phyloP scores from a whole-genome alignment of 805 yeast species.

The Komagataella kurtzmanii region DNA sequence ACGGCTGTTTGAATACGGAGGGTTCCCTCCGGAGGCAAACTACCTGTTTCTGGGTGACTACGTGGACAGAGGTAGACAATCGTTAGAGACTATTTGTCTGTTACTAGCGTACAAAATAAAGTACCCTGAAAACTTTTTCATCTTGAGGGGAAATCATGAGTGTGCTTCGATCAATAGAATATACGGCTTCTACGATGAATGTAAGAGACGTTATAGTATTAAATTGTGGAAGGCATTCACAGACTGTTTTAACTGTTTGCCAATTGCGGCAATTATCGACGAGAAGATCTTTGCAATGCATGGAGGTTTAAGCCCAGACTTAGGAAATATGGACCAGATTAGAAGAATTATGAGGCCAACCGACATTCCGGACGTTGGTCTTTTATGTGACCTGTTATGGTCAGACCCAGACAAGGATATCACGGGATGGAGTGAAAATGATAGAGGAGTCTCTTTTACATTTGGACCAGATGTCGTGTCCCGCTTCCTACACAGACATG shows the following conservation, averaged over 20 bases:
- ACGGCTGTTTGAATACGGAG: constrained; percentile 95
- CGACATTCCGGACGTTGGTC: constrained; percentile 96
- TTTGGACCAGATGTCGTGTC: constrained; percentile 99
- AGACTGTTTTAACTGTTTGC: constrained; percentile 96
- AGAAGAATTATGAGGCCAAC: constrained; percentile 99
- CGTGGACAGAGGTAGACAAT: constrained; percentile 97
- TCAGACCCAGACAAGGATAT: constrained; percentile 98
- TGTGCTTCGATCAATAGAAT: constrained; percentile 96
- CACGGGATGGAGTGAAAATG: constrained; percentile 98
- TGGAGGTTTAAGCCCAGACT: constrained; percentile 95
- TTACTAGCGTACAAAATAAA: constrained; percentile 92
- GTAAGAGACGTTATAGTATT: constrained; percentile 95
- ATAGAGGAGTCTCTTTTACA: constrained; percentile 98
- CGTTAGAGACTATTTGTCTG: constrained; percentile 89
- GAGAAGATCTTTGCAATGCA: constrained; percentile 98
- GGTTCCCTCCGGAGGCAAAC: constrained; percentile 98
- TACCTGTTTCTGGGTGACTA: constrained; percentile 93
- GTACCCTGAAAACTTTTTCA: constrained; percentile 95
- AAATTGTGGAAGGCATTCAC: constrained; percentile 98
- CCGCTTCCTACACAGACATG: constrained; percentile 91
- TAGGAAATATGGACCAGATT: constrained; percentile 96
- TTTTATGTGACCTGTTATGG: constrained; percentile 93
- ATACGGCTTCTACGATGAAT: constrained; percentile 96
- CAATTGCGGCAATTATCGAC: constrained; percentile 96
- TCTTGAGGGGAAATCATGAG: constrained; percentile 96